Percentiles rank a stretch among this genome's conserved stretches.
phyloP scores from a whole-genome alignment of 1,139 yeast genomes.

The Geotrichum bryndzae region DNA sequence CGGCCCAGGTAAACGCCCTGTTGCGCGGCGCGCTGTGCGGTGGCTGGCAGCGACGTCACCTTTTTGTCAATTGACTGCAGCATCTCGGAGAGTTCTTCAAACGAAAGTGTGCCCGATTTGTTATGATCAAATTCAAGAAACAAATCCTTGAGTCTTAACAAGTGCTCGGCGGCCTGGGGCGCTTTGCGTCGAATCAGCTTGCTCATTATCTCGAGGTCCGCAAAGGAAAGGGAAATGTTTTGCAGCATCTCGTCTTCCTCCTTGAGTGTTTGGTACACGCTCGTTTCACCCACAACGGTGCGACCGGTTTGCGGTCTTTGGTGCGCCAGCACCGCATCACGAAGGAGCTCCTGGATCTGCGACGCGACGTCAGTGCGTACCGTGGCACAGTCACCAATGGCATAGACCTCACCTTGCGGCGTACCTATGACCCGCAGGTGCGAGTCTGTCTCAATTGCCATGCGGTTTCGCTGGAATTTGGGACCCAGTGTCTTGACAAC shows the following conservation, averaged over 20 bases:
- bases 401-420: conserved; percentile 56
- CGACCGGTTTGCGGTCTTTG: conserved; percentile 7
- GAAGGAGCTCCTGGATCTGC: conserved; percentile 37
- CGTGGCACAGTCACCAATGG: conserved; percentile 63
- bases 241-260: conserved; percentile 35
- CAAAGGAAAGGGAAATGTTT: conserved; percentile 42
- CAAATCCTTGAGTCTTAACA: conserved; percentile 45
- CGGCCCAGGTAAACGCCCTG: conserved; percentile 57
- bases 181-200: conserved; percentile 43
- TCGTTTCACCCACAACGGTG: conserved; percentile 22
- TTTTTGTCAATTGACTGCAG: conserved; percentile 51
- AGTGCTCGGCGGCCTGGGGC: conserved; percentile 55
- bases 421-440: conserved; percentile 58
- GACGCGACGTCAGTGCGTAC: conserved; percentile 48
- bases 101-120: conserved; percentile 44
- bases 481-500: conserved; percentile 42
- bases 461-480: conserved; percentile 46
- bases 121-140: conserved; percentile 46
- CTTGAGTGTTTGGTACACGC: conserved; percentile 18
- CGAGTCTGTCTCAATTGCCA: conserved; percentile 63
- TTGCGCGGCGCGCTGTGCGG: conserved; percentile 64
- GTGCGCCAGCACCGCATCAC: conserved; percentile 23
- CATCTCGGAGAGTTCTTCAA: conserved; percentile 45
- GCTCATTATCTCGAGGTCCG: conserved; percentile 45
- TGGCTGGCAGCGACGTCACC: conserved; percentile 60